These are phyloP conservation scores for Coemansia interrupta DNA, from an alignment of 192 early-diverging fungal genomes.

Conservation along the genomic window DNA sequence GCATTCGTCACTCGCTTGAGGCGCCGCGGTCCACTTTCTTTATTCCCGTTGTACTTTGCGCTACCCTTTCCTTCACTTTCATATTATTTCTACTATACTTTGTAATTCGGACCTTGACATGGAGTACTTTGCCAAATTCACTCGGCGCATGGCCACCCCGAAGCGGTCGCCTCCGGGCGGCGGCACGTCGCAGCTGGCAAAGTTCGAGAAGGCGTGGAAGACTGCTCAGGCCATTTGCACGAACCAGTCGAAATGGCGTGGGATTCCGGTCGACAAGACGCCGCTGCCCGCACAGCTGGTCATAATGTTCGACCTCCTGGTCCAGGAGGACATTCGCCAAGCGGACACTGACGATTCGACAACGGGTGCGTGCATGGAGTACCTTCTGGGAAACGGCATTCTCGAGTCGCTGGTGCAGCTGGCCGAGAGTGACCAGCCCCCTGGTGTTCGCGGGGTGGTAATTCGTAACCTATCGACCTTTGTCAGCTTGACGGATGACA, in stretches of 20 bases:
- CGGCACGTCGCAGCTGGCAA: conserved; percentile 58
- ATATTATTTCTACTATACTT: neutral
- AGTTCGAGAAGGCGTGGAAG: conserved; percentile 73
- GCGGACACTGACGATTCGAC: conserved; percentile 67
- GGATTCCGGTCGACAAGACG: conserved; percentile 62
- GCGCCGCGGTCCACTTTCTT: neutral
- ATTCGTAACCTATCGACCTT: conserved; percentile 75
- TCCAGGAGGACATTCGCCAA: conserved; percentile 73
- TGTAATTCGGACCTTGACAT: conserved; percentile 23
- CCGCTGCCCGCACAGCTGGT: conserved; percentile 72
- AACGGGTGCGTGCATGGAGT: conserved; percentile 85
- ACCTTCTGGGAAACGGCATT: conserved; percentile 78
- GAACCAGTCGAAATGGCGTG: conserved; percentile 49
- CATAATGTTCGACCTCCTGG: conserved; percentile 81
- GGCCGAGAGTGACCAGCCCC: conserved; percentile 72
- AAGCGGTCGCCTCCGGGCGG: conserved; percentile 59
- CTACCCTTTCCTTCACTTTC: neutral
- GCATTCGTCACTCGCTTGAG: too few species aligned
- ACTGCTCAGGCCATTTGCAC: conserved; percentile 41
- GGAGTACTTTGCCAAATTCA: conserved; percentile 69
- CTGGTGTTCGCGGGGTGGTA: conserved; percentile 74
- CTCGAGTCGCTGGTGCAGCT: conserved; percentile 75
- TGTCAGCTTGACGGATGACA: conserved; percentile 81
- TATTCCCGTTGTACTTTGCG: neutral
- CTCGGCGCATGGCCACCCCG: conserved; percentile 58